Evolutionary conservation across 352 stramenopile species (phyloP).

Genomic region (Saprolegnia diclina): DNA sequence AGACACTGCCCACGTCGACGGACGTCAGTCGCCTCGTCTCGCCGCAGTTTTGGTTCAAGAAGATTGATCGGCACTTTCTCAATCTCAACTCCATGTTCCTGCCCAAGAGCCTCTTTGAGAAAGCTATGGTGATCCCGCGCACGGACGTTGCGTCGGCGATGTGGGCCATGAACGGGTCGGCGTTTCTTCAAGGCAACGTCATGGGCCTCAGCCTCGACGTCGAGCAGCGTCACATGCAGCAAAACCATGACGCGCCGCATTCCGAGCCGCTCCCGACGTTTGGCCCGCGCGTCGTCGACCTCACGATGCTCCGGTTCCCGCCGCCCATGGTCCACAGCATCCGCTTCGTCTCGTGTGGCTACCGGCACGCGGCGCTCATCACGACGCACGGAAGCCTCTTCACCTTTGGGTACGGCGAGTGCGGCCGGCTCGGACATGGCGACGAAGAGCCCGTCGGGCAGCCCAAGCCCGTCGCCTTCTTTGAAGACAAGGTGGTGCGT

Average conservation of each 20-base stretch:
- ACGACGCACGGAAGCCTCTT: slow-evolving; percentile 56
- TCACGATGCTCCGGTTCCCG: slow-evolving; percentile 45
- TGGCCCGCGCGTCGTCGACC: slow-evolving; percentile 25
- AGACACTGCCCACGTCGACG: slow-evolving; percentile 18
- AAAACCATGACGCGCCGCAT: neutral
- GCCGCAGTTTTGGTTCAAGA: slow-evolving; percentile 27
- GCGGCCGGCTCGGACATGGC: slow-evolving; percentile 64
- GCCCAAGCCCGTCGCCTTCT: slow-evolving; percentile 50
- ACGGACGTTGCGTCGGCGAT: neutral
- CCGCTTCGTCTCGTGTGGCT: slow-evolving; percentile 61
- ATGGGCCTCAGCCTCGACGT: slow-evolving; percentile 26
- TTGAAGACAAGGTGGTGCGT: slow-evolving; percentile 36
- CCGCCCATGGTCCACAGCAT: slow-evolving; percentile 49
- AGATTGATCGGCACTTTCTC: slow-evolving; percentile 24
- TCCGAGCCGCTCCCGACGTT: neutral
- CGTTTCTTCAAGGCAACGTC: slow-evolving; percentile 25
- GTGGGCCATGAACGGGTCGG: slow-evolving; percentile 20
- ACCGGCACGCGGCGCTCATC: slow-evolving; percentile 68
- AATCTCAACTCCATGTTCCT: slow-evolving; percentile 16
- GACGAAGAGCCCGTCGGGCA: slow-evolving; percentile 43
- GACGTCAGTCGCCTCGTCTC: slow-evolving; percentile 11
- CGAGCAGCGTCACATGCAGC: slow-evolving; percentile 18
- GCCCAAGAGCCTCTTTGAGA: slow-evolving; percentile 13
- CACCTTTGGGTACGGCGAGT: slow-evolving; percentile 79
- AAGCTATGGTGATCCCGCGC: neutral